Evolutionary conservation across 2,329 filamentous ascomycete genomes (phyloP), one percentile per base, ranked within the genome.

Genomic region (Cercospora sp.): DNA sequence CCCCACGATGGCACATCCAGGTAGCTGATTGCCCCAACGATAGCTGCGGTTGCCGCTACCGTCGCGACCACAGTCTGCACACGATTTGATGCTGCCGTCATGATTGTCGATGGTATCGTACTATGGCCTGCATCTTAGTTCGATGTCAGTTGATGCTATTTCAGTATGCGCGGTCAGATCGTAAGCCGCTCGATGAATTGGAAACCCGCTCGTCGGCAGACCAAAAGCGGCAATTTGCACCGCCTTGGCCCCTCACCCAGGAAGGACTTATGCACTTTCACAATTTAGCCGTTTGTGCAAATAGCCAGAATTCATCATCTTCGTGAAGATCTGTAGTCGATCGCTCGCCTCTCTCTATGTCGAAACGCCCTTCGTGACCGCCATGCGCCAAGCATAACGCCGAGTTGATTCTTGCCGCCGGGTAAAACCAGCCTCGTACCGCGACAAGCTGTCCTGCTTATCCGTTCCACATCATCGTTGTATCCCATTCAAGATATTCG

Each of bases 1-100:
- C 72, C 64, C 16, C 73, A 63, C 2, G 70, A 69, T 13, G 72
- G 69, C 18, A 75, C 68, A 18, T 74, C 71, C n/a, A 75, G 71
- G 60, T 72, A 72, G 58, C 67, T 67, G 5, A 70, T 31, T n/a
- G 63, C 64, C 20, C 61, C 64, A 30, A 55, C 16, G 8, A 55
- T n/a, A 3, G 48, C 48, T 30, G 48, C 48, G 23, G 58, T 63
- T 36, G 61, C 59, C 3, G 60, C 66, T 30, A 70, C 16, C 3
- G 69, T 66, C 7, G 66, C 66, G 20, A 42, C 69, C 26, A 62
- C 63, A 5, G 60, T 63, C 23, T 64, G 65, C 1, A 53, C 26
- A n/a, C 65, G 55, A 18, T 8, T 64, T 5, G 53, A 53, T 36
- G 60, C 23, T 16, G 53, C 18, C 48, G 65, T 13, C 65, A 67